Evolutionary conservation across 768 basidiomycete species (phyloP).

Genomic region (Omphalotus guepiniiformis): DNA sequence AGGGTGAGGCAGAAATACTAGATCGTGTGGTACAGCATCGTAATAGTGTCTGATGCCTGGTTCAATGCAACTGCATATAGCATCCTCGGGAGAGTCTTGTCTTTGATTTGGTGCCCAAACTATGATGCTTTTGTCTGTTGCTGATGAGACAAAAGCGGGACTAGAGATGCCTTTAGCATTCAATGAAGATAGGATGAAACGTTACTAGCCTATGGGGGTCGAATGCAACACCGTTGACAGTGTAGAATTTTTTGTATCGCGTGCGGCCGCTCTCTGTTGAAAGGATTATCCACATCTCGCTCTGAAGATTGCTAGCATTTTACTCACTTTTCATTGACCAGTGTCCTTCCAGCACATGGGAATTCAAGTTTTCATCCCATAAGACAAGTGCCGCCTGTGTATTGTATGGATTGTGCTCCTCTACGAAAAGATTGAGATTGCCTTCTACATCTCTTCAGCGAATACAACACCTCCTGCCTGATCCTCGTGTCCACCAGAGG

Average conservation of each 20-base stretch:
- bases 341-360: background rate
- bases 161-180: no score
- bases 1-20: constrained; percentile 14
- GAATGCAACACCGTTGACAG: constrained; percentile 53
- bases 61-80: background rate
- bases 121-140: background rate
- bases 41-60: constrained; percentile 20
- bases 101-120: background rate
- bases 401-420: background rate
- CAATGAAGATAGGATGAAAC: constrained; percentile 7
- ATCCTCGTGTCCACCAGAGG: background rate
- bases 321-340: background rate
- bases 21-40: constrained; percentile 19
- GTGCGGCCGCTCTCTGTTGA: constrained; percentile 7
- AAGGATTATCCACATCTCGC: constrained; percentile 6
- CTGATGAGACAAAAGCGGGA: no score
- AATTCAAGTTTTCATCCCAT: background rate
- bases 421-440: background rate
- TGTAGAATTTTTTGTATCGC: constrained; percentile 40
- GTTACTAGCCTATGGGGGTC: constrained; percentile 30
- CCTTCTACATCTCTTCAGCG: background rate
- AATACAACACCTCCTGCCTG: background rate
- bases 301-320: background rate
- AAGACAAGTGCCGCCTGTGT: background rate
- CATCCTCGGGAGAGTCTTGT: background rate